Base-by-base conservation (phyloP, 2,329 filamentous ascomycete species). In the Plectosphaerella plurivora region DNA sequence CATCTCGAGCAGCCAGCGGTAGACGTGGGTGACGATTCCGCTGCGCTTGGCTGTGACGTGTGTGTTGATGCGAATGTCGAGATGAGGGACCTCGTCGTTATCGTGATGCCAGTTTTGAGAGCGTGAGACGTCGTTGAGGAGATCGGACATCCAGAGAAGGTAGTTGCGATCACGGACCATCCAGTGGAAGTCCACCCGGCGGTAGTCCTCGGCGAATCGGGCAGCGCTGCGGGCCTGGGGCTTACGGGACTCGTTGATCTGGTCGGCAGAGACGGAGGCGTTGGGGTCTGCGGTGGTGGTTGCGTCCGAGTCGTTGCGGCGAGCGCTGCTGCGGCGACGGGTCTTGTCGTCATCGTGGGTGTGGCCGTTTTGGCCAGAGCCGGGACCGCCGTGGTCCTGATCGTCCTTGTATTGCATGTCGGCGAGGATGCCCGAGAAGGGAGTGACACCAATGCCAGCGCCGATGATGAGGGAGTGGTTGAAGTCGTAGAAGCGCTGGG, bases 121-220 rank as follows among this genome's bases (percentile, higher is more conserved):
- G n/a, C 59, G 59, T 1, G 67, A 70, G 3, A 77, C 73, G 12
- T 69, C 64, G 58, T 82, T 83, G 5, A 83, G 70, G 0, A 83
- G 72, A 56, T 80, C 74, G 0, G 79, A 79, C 49, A 84, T 77
- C 80, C 80, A 83, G 3, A 78, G 68, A 0, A 83, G 70, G 49
- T 78, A 72, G 62, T 82, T 81, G 52, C 73, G 72, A 46, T 83
- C 78, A 20, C 79, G 76, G 1, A 83, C 79, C 56, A 79, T 80
- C 80, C 81, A 83, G 63, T 83, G 79, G 53, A 83, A 82, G 58
- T 83, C 80, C 1, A 82, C 74, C 4, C 78, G 72, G 35, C 79
- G 73, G 56, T 77, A 75, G 51, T 68, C 65, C 20, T 66, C 58
- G 2, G 66, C 60, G 33, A 70, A 72, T 2, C 60, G 62, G 5